Evolutionary conservation across 75 land plant species (phyloP).

Genomic region (Adiantum capillusveneris): DNA sequence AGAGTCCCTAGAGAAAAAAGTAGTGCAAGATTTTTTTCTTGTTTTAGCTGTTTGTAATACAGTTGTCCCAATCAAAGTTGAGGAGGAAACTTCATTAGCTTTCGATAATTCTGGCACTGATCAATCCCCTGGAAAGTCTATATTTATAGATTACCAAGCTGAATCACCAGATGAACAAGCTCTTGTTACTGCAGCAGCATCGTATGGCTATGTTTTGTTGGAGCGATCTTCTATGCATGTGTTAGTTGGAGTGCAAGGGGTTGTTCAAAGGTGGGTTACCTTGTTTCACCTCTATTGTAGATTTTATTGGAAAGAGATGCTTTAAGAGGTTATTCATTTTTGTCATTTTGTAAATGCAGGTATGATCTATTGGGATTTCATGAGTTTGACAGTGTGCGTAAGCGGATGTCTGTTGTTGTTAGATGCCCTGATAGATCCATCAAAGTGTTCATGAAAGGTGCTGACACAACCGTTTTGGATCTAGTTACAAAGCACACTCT

Average conservation of each 20-base stretch:
- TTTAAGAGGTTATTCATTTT: background rate
- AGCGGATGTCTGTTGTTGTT: conserved; percentile 91
- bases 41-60: conserved; percentile 35
- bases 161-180: conserved; percentile 55
- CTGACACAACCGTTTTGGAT: conserved; percentile 71
- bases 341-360: conserved; percentile 37
- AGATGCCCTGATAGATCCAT: conserved; percentile 71
- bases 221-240: conserved; percentile 84
- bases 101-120: background rate
- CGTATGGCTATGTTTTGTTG: conserved; percentile 77
- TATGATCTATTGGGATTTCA: conserved; percentile 83
- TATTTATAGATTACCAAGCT: conserved; percentile 36
- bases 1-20: conserved; percentile 3
- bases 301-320: background rate
- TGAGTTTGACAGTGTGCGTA: conserved; percentile 95
- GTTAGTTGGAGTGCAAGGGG: conserved; percentile 62
- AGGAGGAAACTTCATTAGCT: conserved; percentile 5
- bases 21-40: conserved; percentile 21
- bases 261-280: conserved; percentile 53
- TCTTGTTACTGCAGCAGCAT: conserved; percentile 85
- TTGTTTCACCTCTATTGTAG: background rate
- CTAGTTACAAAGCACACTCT: conserved; percentile 9
- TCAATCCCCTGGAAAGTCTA: background rate
- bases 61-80: conserved; percentile 30
- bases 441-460: conserved; percentile 88